These are phyloP conservation scores for Rhododendron ferrugineum DNA, from an alignment of 148 eudicot species.

Conservation along the genomic window DNA sequence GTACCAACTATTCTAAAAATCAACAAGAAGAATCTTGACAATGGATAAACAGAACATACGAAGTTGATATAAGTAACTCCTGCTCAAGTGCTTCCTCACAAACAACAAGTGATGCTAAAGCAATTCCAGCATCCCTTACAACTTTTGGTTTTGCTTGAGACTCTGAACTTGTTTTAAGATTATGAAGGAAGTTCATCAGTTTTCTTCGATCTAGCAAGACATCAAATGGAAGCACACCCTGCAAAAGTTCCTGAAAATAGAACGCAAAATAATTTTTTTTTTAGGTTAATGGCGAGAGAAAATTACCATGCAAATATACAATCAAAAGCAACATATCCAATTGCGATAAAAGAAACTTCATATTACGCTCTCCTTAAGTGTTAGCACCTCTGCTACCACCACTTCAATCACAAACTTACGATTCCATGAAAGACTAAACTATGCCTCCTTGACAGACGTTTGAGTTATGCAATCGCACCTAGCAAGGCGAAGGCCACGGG, in stretches of 20 bases:
- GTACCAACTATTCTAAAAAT: not conserved
- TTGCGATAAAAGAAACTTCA: not conserved
- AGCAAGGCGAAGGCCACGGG: not conserved
- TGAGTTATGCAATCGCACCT: not conserved
- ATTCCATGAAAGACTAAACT: not conserved
- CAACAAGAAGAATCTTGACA: slow-evolving; percentile 7
- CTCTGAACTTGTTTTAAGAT: slow-evolving; percentile 32
- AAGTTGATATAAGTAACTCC: slow-evolving; percentile 84
- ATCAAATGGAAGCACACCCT: slow-evolving; percentile 91
- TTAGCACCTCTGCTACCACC: not conserved
- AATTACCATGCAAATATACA: not conserved
- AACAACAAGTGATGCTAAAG: slow-evolving; percentile 64
- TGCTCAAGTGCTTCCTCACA: slow-evolving; percentile 93
- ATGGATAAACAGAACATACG: slow-evolving; percentile 48
- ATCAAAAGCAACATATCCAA: not conserved
- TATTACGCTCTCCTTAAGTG: not conserved
- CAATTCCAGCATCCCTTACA: slow-evolving; percentile 84
- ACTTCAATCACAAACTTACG: not conserved
- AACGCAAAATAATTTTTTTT: slow-evolving; percentile 5
- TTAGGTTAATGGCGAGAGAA: not conserved
- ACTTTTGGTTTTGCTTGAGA: slow-evolving; percentile 57
- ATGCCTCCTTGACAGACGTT: not conserved
- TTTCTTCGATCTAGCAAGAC: slow-evolving; percentile 70
- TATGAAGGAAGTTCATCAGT: slow-evolving; percentile 49
- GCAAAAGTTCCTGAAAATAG: slow-evolving; percentile 73